Conservation (phyloP, 495 filamentous ascomycete species). For the Rhypophila decipiens region DNA sequence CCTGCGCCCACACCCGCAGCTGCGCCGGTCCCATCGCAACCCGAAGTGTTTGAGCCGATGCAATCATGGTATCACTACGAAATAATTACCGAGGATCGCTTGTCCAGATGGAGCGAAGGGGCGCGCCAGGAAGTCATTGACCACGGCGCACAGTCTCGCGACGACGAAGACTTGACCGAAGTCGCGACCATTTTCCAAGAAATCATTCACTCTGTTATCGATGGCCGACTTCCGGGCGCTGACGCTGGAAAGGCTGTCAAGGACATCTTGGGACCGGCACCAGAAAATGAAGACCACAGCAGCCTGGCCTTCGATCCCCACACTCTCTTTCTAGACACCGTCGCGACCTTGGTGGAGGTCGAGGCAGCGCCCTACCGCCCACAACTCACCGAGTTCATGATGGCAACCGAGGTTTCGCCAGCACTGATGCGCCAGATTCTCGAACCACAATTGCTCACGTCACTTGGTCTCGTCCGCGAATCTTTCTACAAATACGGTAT, state of each 20-base stretch:
- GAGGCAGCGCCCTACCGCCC: conserved; percentile 42
- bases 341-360: conserved; percentile 69
- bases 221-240: conserved; percentile 55
- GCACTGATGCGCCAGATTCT: conserved; percentile 72
- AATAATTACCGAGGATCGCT: conserved; percentile 42
- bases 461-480: conserved; percentile 71
- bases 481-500: conserved; percentile 78
- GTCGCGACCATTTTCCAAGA: conserved; percentile 79
- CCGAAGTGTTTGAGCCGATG: conserved; percentile 16
- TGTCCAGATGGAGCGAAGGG: conserved; percentile 38
- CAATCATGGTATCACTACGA: conserved; percentile 40
- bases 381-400: conserved; percentile 51
- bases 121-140: conserved; percentile 47
- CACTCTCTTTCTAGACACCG: conserved; percentile 71
- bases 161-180: conserved; percentile 57
- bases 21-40: conserved; percentile 11
- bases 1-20: conserved; percentile 18
- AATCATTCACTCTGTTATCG: conserved; percentile 63
- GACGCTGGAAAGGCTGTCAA: conserved; percentile 69
- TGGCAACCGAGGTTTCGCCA: conserved; percentile 64
- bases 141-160: conserved; percentile 49
- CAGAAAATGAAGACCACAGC: conserved; percentile 36
- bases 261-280: conserved; percentile 60
- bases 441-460: conserved; percentile 67
- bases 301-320: conserved; percentile 49